Evolutionary conservation across 2,329 filamentous ascomycete species (phyloP), one percentile per base, ranked within the genome.

Genomic region (Acarospora socialis): DNA sequence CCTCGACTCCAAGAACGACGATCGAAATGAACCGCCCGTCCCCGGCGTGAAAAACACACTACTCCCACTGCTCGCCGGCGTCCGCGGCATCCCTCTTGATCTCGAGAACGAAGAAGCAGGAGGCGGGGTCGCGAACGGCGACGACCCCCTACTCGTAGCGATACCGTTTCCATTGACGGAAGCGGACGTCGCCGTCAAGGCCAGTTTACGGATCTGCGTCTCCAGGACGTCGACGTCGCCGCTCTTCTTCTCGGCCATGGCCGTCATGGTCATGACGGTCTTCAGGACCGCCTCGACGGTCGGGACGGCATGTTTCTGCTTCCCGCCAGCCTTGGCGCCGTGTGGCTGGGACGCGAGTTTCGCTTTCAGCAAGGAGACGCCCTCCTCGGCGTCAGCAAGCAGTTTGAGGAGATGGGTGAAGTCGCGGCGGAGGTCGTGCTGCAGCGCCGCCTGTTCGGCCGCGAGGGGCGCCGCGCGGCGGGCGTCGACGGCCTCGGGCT

Each of bases 221-320:
- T 95, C 90, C 19, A 95, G 66, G 5, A 93, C 73, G 51, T 93
- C 83, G 32, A 98, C 75, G 46, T 95, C 87, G 36, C 78, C 81
- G 49, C 81, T 90, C 51, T 82, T 81, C 58, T 83, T 82, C 62
- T 95, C 82, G 0, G 81, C 81, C 77, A 94, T 87, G 37, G 65
- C 70, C 20, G 86, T 94, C 79, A 98, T 86, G 50, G 90, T 93
- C 36, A 66, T 65, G 43, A 98, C 92, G 1, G 90, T 98, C 37
- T 81, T 81, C 44, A 86, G 77, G 13, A 98, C 81, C 0, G 83
- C 82, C 46, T 94, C 90, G 7, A 94, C 81, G 0, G 86, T 94
- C 0, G 90, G 90, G 4, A 77, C 70, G n/a, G n/a, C n/a, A n/a
- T n/a, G n/a, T 30, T 66, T 63, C 20, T 66, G 43, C 61, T 42